phyloP scores from a whole-genome alignment of 108 stramenopile genomes.

The Fragilaria crotonensis region DNA sequence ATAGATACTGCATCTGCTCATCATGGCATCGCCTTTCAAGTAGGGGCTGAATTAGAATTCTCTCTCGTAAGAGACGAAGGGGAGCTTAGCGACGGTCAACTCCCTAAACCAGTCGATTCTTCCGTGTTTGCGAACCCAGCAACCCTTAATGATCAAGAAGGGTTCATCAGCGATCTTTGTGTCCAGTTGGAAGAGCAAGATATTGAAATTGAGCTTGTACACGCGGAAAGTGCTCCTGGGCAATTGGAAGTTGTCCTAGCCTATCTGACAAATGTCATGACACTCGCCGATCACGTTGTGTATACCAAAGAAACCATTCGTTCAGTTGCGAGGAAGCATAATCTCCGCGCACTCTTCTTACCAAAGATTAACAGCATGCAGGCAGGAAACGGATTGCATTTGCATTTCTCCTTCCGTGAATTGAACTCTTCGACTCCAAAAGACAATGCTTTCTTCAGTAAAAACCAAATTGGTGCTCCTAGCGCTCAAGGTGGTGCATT shows the following conservation, averaged over 20 bases:
- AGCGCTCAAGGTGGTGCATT: constrained; percentile 47
- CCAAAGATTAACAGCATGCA: constrained; percentile 52
- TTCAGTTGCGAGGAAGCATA: constrained; percentile 41
- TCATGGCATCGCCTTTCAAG: constrained; percentile 43
- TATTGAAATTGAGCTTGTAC: constrained; percentile 60
- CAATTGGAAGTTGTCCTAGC: constrained; percentile 73
- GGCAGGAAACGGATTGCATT: constrained; percentile 75
- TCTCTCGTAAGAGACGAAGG: constrained; percentile 27
- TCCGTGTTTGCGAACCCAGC: constrained; percentile 53
- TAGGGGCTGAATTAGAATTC: constrained; percentile 79
- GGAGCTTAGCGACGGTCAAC: background rate
- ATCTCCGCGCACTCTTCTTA: constrained; percentile 53
- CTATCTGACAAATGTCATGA: constrained; percentile 44
- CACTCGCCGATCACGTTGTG: constrained; percentile 57
- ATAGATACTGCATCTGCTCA: constrained; percentile 29
- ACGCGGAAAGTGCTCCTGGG: constrained; percentile 68
- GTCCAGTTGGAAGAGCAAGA: constrained; percentile 58
- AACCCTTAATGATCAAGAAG: constrained; percentile 70
- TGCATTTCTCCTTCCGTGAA: constrained; percentile 61
- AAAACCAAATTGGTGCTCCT: constrained; percentile 13
- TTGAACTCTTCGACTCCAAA: constrained; percentile 7
- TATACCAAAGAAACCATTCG: constrained; percentile 63
- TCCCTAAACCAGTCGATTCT: constrained; percentile 36
- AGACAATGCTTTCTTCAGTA: constrained; percentile 25
- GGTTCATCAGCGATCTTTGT: constrained; percentile 50